Evolutionary conservation across 176 grass and related monocot genomes (phyloP), one percentile per base, ranked within the genome.

Genomic region (Otatea glauca): DNA sequence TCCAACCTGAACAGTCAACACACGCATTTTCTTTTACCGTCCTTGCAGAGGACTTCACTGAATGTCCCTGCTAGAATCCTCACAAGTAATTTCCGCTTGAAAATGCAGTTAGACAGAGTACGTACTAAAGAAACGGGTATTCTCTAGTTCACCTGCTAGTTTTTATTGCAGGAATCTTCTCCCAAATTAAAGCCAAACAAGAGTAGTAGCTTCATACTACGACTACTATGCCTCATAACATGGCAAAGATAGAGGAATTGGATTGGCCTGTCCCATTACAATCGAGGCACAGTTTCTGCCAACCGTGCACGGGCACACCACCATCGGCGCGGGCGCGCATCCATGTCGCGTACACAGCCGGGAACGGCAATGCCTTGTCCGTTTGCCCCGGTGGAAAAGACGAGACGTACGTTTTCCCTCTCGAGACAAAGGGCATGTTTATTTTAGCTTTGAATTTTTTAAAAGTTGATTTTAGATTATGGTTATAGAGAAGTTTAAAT

Each of bases 291-390:
- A 34, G 61, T 64, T 32, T 2, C 5, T 7, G 61, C 5, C 27
- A 16, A 16, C 62, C 27, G 27, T 16, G 62, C 27, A 16, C 62
- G 62, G 15, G 62, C 62, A 1, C 62, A 16, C 62, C 62, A 65
- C 62, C 62, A 17, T 15, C 62, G 62, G 27, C 27, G 62, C 13
- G 1, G 1, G 9, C n/a, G 58, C 10, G 58, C 58, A 2, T 24
- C 58, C 58, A 12, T 60, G n/a, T 60, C n/a, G 5, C n/a, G 58
- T 5, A 12, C 58, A 12, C n/a, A 25, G n/a, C n/a, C 2, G 38
- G 73, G 6, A 45, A 68, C 72, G 82, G 82, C 61, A 6, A 44
- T 7, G 50, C 7, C 64, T 70, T 49, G 83, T 47, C 83, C 73
- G 72, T 4, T 69, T 47, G 48, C 50, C 38, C 56, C 9, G 50